phyloP scores from a whole-genome alignment of 176 grass and related monocot species.

The Oryza meyeriana region DNA sequence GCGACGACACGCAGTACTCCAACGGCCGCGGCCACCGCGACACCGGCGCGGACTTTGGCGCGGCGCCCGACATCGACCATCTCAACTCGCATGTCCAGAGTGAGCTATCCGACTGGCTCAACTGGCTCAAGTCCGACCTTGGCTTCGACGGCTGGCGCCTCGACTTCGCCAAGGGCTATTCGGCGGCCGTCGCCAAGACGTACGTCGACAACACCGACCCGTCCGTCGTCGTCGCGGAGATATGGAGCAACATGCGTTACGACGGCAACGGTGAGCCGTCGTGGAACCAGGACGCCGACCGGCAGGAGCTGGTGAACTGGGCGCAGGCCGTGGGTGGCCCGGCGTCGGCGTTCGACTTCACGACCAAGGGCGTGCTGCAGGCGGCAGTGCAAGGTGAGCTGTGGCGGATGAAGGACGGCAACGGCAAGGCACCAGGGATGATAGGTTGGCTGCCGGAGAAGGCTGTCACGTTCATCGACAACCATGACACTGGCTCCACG shows the following conservation, averaged over 20 bases:
- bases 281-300: constrained; percentile 52
- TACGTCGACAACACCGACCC: constrained; percentile 59
- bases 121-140: constrained; percentile 74
- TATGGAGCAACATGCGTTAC: constrained; percentile 72
- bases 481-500: constrained; percentile 84
- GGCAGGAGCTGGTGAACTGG: constrained; percentile 76
- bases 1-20: constrained; percentile 77
- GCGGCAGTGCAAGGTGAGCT: constrained; percentile 69
- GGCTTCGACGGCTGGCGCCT: constrained; percentile 82
- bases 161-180: constrained; percentile 81
- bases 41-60: constrained; percentile 52
- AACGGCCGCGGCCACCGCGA: constrained; percentile 73
- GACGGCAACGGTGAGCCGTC: constrained; percentile 58
- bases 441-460: constrained; percentile 76
- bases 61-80: constrained; percentile 89
- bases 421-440: constrained; percentile 68
- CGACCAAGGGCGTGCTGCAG: constrained; percentile 79
- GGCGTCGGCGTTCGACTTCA: constrained; percentile 76
- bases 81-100: constrained; percentile 70
- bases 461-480: constrained; percentile 83
- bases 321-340: constrained; percentile 51
- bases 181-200: constrained; percentile 47
- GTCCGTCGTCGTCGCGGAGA: constrained; percentile 66
- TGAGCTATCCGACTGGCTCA: constrained; percentile 89
- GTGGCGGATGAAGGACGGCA: constrained; percentile 67